Base-by-base conservation (phyloP, 768 basidiomycete genomes). In the Suillus occidentalis region DNA sequence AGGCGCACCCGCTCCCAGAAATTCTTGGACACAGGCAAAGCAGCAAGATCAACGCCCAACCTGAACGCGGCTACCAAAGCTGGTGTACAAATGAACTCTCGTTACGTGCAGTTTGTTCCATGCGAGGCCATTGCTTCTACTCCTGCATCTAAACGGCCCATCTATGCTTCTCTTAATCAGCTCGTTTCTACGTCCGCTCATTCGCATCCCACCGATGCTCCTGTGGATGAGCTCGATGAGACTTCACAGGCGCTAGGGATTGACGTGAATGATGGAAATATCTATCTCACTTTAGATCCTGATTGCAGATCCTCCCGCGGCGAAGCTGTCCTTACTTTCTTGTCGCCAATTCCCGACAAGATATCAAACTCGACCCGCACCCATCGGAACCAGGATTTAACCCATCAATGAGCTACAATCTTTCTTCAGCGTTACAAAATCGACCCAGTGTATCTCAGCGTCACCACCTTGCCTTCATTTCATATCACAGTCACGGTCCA, bases 271-370 rank as follows among this genome's bases (percentile, higher is more conserved):
- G 53, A 61, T 42, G 65, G 68, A 20, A 71, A 66, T 20, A 75
- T 76, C 43, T 76, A 74, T 65, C 74, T 76, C 62, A 71, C 72
- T 36, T 59, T 76, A 2, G 74, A 75, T 61, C 64, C 74, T 10
- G 57, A 63, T 34, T 70, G 71, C 65, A 64, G 61, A 2, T 61
- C 59, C 40, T 76, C 76, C 31, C 47, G 47, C 62, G 74, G 66
- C 2, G 72, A 73, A 34, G 66, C 63, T 18, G 34, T 61, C 47
- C 61, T 76, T 49, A 65, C 67, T 16, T 67, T 56, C 55, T 67
- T 76, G 52, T 75, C 74, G 5, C 72, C 76, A 1, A 45, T 75
- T 28, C 76, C 71, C 10, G 55, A 65, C 5, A 66, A 66, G 52
- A 39, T 61, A n/a, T 63, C 69, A 6, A 69, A 75, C 63, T 75